Evolutionary conservation across 257 asterid genomes (phyloP).

Genomic region (Pogostemon cablin): DNA sequence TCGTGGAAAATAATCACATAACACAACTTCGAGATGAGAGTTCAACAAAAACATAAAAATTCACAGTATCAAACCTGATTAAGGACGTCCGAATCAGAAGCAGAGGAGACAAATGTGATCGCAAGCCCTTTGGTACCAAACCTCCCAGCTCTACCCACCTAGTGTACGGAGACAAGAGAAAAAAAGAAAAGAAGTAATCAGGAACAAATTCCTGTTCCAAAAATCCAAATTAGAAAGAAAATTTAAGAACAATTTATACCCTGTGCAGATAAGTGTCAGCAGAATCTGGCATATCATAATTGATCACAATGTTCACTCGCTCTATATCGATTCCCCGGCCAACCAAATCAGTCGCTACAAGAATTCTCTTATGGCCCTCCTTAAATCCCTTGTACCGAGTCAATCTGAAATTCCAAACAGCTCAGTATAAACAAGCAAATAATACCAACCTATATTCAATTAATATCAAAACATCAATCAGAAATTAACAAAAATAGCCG

Average conservation of each 20-base stretch:
- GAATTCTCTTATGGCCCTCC: constrained; percentile 95
- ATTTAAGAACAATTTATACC: constrained; percentile 42
- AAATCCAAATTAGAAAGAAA: background rate
- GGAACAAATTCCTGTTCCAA: background rate
- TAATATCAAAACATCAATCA: background rate
- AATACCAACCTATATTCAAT: background rate
- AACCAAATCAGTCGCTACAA: constrained; percentile 93
- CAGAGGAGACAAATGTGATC: constrained; percentile 87
- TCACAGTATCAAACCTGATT: constrained; percentile 59
- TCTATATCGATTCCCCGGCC: constrained; percentile 97
- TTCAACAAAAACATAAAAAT: background rate
- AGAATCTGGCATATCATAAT: constrained; percentile 97
- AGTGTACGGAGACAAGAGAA: background rate
- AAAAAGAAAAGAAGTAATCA: background rate
- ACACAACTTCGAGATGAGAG: background rate
- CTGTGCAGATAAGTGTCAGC: constrained; percentile 92
- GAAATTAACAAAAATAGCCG: background rate
- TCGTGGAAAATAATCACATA: background rate
- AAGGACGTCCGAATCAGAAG: constrained; percentile 91
- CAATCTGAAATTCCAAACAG: constrained; percentile 50
- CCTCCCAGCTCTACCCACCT: constrained; percentile 98
- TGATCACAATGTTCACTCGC: constrained; percentile 88
- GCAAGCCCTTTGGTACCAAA: constrained; percentile 97
- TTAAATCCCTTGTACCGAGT: constrained; percentile 90
- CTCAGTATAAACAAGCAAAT: background rate